phyloP scores from a whole-genome alignment of 2,329 filamentous ascomycete species.

The Aspergillus awamori region DNA sequence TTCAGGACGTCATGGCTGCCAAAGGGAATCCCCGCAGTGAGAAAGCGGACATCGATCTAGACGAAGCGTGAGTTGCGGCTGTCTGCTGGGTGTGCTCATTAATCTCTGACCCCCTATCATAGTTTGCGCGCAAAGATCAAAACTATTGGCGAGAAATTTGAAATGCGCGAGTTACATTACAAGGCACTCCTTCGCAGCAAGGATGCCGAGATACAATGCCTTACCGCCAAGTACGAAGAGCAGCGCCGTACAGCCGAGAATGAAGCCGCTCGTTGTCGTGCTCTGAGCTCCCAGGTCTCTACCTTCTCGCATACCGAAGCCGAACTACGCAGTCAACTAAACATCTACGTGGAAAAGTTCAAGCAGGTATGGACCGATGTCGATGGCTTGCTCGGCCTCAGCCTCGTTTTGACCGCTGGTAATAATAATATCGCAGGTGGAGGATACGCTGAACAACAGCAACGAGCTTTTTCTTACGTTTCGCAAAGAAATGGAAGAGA shows the following conservation, averaged over 20 bases:
- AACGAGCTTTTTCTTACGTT: slow-evolving; percentile 97
- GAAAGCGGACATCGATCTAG: slow-evolving; percentile 81
- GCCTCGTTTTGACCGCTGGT: slow-evolving; percentile 29
- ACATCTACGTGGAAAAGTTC: slow-evolving; percentile 98
- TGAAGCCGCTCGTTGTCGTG: slow-evolving; percentile 77
- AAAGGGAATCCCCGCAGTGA: slow-evolving; percentile 81
- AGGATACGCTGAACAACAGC: slow-evolving; percentile 97
- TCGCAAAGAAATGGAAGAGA: slow-evolving; percentile 98
- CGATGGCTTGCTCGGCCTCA: slow-evolving; percentile 20
- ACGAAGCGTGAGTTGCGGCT: slow-evolving; percentile 72
- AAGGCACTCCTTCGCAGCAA: slow-evolving; percentile 90
- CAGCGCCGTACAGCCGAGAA: slow-evolving; percentile 85
- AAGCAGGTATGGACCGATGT: slow-evolving; percentile 75
- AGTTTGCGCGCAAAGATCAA: slow-evolving; percentile 75
- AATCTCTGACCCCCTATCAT: slow-evolving; percentile 23
- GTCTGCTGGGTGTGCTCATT: slow-evolving; percentile 9
- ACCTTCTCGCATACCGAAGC: slow-evolving; percentile 96
- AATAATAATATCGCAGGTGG: slow-evolving; percentile 71
- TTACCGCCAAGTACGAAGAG: slow-evolving; percentile 84
- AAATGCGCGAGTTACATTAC: slow-evolving; percentile 91
- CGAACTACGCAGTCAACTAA: slow-evolving; percentile 90
- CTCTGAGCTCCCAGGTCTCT: slow-evolving; percentile 86
- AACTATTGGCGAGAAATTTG: slow-evolving; percentile 94
- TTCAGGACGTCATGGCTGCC: slow-evolving; percentile 85
- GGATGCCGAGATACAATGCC: slow-evolving; percentile 91